Evolutionary conservation across 495 filamentous ascomycete species (phyloP).

Genomic region (Xylaria nigripes): DNA sequence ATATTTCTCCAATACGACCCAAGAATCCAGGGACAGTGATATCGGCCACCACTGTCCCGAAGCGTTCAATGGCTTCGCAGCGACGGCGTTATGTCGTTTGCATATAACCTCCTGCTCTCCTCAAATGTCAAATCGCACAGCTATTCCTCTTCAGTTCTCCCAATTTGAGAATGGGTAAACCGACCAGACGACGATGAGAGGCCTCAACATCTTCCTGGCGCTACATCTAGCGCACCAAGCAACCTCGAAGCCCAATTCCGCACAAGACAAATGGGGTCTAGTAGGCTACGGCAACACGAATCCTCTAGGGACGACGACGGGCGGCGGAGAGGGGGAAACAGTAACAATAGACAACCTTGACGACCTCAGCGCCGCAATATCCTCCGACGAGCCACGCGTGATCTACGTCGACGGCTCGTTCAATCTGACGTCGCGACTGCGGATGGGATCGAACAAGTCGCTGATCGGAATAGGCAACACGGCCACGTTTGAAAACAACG

Average conservation of each 20-base stretch:
- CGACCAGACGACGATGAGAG: not conserved
- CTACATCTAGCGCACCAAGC: not conserved
- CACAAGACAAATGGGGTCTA: not conserved
- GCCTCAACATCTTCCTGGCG: not conserved
- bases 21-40: not conserved
- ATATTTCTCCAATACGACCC: not conserved
- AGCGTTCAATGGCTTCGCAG: not conserved
- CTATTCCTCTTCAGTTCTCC: not conserved
- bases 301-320: constrained; percentile 33
- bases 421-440: constrained; percentile 24
- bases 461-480: constrained; percentile 36
- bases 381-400: constrained; percentile 23
- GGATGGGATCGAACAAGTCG: constrained; percentile 40
- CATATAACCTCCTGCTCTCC: not conserved
- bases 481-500: constrained; percentile 28
- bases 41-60: not conserved
- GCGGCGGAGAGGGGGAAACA: constrained; percentile 24
- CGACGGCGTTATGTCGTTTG: not conserved
- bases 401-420: constrained; percentile 25
- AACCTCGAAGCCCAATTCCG: not conserved
- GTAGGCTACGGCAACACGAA: constrained; percentile 30
- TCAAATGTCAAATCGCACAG: not conserved
- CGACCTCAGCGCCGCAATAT: constrained; percentile 21
- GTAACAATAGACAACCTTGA: constrained; percentile 19
- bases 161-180: not conserved